Conservation (phyloP, 305 asterid species). For the Solanum hybrid region DNA sequence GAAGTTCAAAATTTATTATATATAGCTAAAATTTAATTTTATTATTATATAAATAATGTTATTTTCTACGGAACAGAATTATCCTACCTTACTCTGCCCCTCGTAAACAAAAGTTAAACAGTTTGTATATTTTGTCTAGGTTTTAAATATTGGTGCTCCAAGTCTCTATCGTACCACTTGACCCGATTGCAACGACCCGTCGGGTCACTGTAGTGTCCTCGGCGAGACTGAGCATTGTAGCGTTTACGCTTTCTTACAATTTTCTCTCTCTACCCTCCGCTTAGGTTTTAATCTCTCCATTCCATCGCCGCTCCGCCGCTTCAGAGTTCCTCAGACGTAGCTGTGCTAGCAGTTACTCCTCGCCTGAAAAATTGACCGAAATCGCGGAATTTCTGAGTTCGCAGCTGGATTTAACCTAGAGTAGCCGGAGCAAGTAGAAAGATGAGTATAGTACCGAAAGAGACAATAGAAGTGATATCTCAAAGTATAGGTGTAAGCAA, state of each 20-base stretch:
- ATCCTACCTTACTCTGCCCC: accelerated
- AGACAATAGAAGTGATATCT: conserved; percentile 83
- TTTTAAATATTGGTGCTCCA: neutral
- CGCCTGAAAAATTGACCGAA: neutral
- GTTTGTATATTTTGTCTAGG: neutral
- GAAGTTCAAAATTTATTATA: neutral
- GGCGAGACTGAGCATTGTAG: neutral
- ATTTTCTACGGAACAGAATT: accelerated
- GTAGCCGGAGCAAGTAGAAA: neutral
- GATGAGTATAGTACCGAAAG: conserved; percentile 89
- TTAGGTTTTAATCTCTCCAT: neutral
- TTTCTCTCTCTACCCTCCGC: neutral
- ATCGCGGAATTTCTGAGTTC: neutral
- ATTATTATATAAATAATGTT: neutral
- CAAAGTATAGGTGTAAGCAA: conserved; percentile 78
- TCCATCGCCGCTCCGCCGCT: neutral
- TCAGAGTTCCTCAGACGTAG: neutral
- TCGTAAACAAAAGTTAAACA: neutral
- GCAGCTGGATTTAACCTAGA: neutral
- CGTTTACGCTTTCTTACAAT: neutral
- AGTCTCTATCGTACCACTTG: neutral
- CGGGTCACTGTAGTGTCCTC: neutral
- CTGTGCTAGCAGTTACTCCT: neutral
- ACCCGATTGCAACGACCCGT: neutral
- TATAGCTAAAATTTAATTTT: too few species aligned